phyloP scores from a whole-genome alignment of 306 rosid species.

The Acmispon strigosus region DNA sequence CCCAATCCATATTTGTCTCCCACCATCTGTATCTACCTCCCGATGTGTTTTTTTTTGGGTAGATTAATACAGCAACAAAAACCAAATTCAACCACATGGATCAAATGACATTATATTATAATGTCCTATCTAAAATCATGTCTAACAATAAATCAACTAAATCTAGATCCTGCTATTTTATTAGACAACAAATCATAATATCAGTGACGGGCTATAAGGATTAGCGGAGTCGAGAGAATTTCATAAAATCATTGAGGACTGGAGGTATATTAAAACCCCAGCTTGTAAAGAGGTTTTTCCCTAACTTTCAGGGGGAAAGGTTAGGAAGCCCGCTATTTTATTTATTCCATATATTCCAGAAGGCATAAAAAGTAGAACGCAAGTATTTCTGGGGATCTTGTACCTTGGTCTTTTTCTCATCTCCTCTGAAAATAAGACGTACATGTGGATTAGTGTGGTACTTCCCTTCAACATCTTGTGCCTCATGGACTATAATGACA shows the following conservation, averaged over 20 bases:
- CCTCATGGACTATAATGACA: slow-evolving; percentile 73
- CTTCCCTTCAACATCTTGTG: slow-evolving; percentile 94
- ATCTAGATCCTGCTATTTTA: not conserved
- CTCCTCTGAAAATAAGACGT: slow-evolving; percentile 72
- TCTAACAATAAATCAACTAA: not conserved
- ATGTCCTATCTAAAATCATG: not conserved
- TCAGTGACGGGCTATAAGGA: not conserved
- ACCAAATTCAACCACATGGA: not conserved
- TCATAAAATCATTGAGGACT: not conserved
- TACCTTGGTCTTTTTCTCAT: slow-evolving; percentile 90
- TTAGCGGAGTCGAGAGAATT: not conserved
- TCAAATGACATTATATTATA: not conserved
- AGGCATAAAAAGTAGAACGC: not conserved
- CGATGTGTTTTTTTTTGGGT: not conserved
- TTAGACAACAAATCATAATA: not conserved
- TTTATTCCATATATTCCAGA: not conserved
- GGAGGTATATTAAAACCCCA: not conserved
- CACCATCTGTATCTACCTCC: not conserved
- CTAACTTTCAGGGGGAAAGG: not conserved
- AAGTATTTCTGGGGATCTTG: not conserved
- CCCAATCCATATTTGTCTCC: not conserved
- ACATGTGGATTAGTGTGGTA: slow-evolving; percentile 80
- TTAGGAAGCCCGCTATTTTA: not conserved
- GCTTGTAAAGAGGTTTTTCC: not conserved
- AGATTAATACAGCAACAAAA: not conserved